Percentiles rank a stretch among this genome's conserved stretches.
phyloP scores from a whole-genome alignment of 208 protist species.

The Trypanosoma brucei region DNA sequence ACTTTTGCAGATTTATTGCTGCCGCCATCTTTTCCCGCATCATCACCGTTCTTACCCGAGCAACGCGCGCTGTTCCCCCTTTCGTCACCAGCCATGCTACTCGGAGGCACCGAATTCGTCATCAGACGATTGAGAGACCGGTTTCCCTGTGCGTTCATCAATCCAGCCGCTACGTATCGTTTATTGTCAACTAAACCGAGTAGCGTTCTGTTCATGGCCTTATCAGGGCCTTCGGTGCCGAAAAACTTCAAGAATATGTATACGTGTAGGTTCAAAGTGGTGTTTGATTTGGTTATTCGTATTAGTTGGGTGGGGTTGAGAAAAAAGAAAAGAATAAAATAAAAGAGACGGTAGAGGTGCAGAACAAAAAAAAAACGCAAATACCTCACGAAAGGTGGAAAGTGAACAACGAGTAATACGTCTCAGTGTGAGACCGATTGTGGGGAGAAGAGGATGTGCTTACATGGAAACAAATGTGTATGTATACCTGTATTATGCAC shows the following conservation, averaged over 20 bases:
- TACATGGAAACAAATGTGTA: slow-evolving; percentile 3
- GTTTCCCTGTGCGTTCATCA: slow-evolving; percentile 2
- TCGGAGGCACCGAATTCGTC: neutral
- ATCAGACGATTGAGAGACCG: neutral
- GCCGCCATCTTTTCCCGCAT: slow-evolving; percentile 6
- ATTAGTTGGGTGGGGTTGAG: too few species aligned
- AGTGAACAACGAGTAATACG: slow-evolving; percentile 10
- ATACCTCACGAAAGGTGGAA: neutral
- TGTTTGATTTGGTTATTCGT: too few species aligned
- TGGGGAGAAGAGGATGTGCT: neutral
- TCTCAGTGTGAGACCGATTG: too few species aligned
- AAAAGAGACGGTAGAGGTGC: neutral
- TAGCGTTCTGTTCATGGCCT: slow-evolving; percentile 3
- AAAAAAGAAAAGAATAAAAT: slow-evolving; percentile 9
- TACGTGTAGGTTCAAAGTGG: too few species aligned
- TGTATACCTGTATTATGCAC: neutral
- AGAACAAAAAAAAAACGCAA: slow-evolving; percentile 16
- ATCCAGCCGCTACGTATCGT: neutral
- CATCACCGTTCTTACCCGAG: slow-evolving; percentile 16
- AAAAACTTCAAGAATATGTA: too few species aligned
- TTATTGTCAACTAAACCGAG: neutral
- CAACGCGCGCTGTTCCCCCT: neutral
- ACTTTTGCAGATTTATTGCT: slow-evolving; percentile 4
- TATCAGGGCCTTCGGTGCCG: too few species aligned
- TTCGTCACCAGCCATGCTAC: neutral